Percentiles rank a stretch among this genome's conserved stretches.
Evolutionary conservation across 306 rosid species (phyloP).

Genomic region (Acacia crassicarpa): DNA sequence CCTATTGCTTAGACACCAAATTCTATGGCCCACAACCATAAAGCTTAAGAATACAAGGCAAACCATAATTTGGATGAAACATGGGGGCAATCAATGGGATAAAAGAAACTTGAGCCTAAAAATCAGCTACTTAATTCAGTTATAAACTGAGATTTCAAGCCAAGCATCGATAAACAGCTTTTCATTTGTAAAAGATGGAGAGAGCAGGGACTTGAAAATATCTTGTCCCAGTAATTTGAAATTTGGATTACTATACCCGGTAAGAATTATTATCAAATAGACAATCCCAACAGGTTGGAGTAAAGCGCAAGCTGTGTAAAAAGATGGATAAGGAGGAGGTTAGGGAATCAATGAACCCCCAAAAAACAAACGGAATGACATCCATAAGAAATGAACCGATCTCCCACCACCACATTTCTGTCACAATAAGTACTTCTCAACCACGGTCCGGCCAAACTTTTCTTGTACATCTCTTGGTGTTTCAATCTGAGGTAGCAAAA

Average conservation of each 20-base stretch:
- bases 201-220: not conserved
- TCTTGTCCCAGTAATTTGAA: not conserved
- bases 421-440: slow-evolving; percentile 78
- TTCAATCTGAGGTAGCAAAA: slow-evolving; percentile 63
- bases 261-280: not conserved
- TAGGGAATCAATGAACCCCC: not conserved
- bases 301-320: not conserved
- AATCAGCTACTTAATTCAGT: slow-evolving; percentile 41
- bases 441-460: slow-evolving; percentile 91
- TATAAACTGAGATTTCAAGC: slow-evolving; percentile 33
- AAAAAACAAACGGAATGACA: slow-evolving; percentile 19
- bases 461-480: slow-evolving; percentile 90
- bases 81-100: not conserved
- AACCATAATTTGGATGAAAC: not conserved
- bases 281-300: not conserved
- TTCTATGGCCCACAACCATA: not conserved
- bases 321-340: not conserved
- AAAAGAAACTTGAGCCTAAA: not conserved
- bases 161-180: not conserved
- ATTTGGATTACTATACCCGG: not conserved
- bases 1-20: not conserved
- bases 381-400: slow-evolving; percentile 19
- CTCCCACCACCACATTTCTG: slow-evolving; percentile 33
- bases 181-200: not conserved
- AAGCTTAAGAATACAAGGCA: not conserved